phyloP scores from a whole-genome alignment of 495 filamentous ascomycete species.

The Hyaloscypha variabilis region DNA sequence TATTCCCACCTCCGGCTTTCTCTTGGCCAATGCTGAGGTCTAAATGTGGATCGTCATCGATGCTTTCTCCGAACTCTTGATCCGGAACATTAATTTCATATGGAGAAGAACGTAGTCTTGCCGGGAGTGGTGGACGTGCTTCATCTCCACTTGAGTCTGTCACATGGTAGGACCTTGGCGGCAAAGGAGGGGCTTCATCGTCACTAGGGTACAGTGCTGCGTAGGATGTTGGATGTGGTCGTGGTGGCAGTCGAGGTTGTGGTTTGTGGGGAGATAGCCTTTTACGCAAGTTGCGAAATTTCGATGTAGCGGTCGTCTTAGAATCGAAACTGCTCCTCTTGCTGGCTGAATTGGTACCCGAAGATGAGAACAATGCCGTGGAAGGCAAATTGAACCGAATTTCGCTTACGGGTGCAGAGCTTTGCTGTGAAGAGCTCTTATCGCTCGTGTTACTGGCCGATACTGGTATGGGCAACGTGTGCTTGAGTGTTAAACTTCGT shows the following conservation, averaged over 20 bases:
- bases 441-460: constrained; percentile 30
- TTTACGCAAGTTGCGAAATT: constrained; percentile 26
- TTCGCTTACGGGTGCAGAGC: constrained; percentile 66
- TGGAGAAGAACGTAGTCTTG: background rate
- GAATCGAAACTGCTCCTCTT: constrained; percentile 11
- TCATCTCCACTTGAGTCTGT: constrained; percentile 12
- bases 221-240: constrained; percentile 22
- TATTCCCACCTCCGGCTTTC: constrained; percentile 75
- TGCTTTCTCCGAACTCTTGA: too few relatives aligned
- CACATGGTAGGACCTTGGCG: constrained; percentile 15
- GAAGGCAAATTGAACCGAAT: constrained; percentile 84
- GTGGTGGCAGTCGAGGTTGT: constrained; percentile 17
- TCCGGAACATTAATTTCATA: background rate
- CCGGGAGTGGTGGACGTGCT: background rate
- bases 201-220: constrained; percentile 25
- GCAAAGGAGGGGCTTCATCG: constrained; percentile 17
- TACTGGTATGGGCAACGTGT: constrained; percentile 49
- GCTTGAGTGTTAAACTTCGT: constrained; percentile 75
- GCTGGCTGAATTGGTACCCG: constrained; percentile 1
- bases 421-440: constrained; percentile 37
- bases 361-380: constrained; percentile 32
- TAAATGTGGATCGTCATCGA: constrained; percentile 52
- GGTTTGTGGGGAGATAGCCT: constrained; percentile 25
- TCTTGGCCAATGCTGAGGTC: constrained; percentile 79
- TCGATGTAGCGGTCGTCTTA: constrained; percentile 14